Conservation (phyloP, 306 rosid species). For the Fragaria vesca region DNA sequence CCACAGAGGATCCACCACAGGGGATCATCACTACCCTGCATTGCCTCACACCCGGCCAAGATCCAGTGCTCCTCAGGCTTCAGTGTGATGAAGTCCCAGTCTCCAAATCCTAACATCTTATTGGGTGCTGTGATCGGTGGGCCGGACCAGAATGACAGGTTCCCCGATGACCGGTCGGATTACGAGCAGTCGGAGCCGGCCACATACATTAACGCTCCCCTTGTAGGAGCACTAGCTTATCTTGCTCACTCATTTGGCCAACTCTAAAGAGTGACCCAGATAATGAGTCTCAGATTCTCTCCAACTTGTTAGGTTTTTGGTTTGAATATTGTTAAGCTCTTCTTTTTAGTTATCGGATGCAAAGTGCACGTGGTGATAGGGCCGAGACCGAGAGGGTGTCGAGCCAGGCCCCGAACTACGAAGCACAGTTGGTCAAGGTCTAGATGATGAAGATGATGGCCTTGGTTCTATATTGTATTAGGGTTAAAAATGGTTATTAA, state of each 20-base stretch:
- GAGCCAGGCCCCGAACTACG: conserved; percentile 30
- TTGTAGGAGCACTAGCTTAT: conserved; percentile 68
- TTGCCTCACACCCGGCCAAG: conserved; percentile 59
- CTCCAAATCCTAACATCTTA: conserved; percentile 70
- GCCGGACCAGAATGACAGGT: conserved; percentile 66
- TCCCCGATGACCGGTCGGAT: conserved; percentile 73
- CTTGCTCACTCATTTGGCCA: conserved; percentile 70
- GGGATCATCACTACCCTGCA: conserved; percentile 75
- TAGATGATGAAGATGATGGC: conserved; percentile 6
- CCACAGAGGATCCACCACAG: conserved; percentile 91
- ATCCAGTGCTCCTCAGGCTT: conserved; percentile 81
- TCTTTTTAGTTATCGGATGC: conserved; percentile 12
- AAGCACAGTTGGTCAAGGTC: conserved; percentile 37
- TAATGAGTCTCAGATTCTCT: neutral
- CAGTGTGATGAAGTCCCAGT: conserved; percentile 49
- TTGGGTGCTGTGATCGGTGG: conserved; percentile 85
- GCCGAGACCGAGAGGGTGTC: conserved; percentile 20
- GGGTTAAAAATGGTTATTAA: neutral
- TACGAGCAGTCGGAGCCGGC: conserved; percentile 86
- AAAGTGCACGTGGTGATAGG: conserved; percentile 44
- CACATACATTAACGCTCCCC: conserved; percentile 87
- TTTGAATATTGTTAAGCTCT: neutral
- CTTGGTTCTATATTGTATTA: neutral
- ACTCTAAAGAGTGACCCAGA: conserved; percentile 8
- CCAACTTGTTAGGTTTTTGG: conserved; percentile 10